A percentile compares a stretch with the other conserved stretches of the same genome.
phyloP scores from a whole-genome alignment of 169 alveolate species.

The Cryptosporidium andersoni region DNA sequence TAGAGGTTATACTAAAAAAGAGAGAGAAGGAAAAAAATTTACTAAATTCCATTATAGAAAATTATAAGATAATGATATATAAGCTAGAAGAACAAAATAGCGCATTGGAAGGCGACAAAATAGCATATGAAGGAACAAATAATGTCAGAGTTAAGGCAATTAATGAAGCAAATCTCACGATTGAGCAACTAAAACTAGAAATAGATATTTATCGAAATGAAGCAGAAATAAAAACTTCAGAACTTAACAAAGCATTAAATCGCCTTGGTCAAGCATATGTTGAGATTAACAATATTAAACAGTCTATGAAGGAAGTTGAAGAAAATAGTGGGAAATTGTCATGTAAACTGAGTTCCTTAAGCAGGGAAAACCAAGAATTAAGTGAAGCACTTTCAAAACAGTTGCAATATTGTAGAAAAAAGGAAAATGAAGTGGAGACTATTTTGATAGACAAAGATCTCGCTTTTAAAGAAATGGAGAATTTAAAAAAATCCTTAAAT shows the following conservation, averaged over 20 bases:
- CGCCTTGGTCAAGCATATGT: conserved; percentile 65
- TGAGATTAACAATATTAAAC: conserved; percentile 51
- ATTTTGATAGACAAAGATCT: not conserved
- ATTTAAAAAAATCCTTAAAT: not conserved
- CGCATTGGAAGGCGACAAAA: not conserved
- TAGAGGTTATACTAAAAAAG: not conserved
- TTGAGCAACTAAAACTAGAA: conserved; percentile 9
- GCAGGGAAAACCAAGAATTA: conserved; percentile 52
- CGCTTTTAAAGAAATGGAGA: conserved; percentile 15
- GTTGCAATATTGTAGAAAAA: conserved; percentile 42
- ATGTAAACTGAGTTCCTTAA: conserved; percentile 14
- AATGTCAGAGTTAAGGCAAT: not conserved
- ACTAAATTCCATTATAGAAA: conserved; percentile 45
- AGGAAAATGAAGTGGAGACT: conserved; percentile 34
- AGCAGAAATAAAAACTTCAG: conserved; percentile 20
- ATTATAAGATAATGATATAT: conserved; percentile 18
- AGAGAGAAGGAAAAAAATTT: conserved; percentile 40
- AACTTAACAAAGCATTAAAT: conserved; percentile 40
- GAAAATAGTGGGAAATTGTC: not conserved
- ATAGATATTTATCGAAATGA: conserved; percentile 9
- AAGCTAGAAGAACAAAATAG: conserved; percentile 43
- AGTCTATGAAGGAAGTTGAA: conserved; percentile 11
- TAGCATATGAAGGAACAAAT: conserved; percentile 7
- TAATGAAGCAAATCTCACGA: not conserved
- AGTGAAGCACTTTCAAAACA: conserved; percentile 64